These are phyloP conservation scores for Yarrowia hollandica DNA, from an alignment of 805 yeast species.

Conservation along the genomic window DNA sequence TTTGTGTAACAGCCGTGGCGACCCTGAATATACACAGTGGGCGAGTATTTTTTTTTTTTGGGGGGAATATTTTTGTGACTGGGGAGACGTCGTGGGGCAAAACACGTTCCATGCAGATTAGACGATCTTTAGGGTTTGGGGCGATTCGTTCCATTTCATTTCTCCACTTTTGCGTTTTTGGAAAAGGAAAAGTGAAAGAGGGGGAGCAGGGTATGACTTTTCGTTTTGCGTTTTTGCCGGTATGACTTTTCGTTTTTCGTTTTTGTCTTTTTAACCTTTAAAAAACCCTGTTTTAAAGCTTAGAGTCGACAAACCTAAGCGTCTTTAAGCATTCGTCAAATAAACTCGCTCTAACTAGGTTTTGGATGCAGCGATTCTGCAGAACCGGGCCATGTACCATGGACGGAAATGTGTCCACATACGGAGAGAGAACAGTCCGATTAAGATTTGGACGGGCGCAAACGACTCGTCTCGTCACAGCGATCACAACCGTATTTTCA, in stretches of 20 bases:
- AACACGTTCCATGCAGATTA: conserved; percentile 15
- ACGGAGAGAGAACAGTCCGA: not conserved
- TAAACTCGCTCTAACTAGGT: not conserved
- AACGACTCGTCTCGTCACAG: not conserved
- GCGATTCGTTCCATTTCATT: conserved; percentile 11
- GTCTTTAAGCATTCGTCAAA: not conserved
- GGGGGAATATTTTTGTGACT: not conserved
- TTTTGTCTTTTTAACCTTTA: not conserved
- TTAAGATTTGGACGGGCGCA: not conserved
- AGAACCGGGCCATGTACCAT: conserved; percentile 22
- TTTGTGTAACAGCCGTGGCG: too few relatives aligned
- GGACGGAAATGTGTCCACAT: not conserved
- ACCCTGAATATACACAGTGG: too few relatives aligned
- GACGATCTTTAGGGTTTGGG: not conserved
- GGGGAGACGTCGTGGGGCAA: too few relatives aligned
- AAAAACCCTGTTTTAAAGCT: not conserved
- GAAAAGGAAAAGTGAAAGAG: not conserved
- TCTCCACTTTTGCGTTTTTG: conserved; percentile 1
- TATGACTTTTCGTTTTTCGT: not conserved
- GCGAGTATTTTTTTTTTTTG: not conserved
- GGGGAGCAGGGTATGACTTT: too few relatives aligned
- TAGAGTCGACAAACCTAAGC: not conserved
- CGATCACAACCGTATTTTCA: not conserved
- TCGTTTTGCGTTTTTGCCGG: not conserved
- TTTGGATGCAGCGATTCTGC: conserved; percentile 25